Conservation (phyloP, 495 filamentous ascomycete species). For the Talaromyces trachyspermus region DNA sequence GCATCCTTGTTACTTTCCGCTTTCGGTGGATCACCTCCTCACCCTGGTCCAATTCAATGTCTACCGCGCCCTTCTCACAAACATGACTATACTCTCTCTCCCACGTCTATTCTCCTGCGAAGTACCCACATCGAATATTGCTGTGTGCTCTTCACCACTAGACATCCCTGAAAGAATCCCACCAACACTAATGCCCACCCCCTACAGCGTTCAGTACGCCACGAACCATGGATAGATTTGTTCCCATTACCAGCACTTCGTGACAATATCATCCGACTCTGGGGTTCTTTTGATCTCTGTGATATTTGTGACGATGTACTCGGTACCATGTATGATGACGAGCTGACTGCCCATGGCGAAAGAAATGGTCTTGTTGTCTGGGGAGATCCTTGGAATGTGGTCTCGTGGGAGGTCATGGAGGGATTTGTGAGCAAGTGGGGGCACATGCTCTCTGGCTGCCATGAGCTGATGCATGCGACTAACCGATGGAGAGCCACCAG, state of each 20-base stretch:
- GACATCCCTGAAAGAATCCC: conserved; percentile 6
- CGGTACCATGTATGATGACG: conserved; percentile 14
- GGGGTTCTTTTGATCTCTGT: conserved; percentile 12
- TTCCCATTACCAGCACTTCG: conserved; percentile 25
- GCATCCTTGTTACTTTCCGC: conserved; percentile 9
- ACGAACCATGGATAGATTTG: conserved; percentile 22
- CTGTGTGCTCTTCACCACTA: conserved; percentile 14
- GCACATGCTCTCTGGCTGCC: conserved; percentile 28
- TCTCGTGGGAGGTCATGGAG: conserved; percentile 36
- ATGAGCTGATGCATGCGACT: conserved; percentile 27
- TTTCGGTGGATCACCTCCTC: conserved; percentile 10
- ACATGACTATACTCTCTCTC: conserved; percentile 13
- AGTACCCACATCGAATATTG: conserved; percentile 9
- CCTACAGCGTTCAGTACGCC: conserved; percentile 8
- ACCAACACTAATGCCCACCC: conserved; percentile 6
- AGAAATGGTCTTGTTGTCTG: conserved; percentile 21
- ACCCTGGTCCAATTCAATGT: conserved; percentile 44
- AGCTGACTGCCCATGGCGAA: conserved; percentile 9
- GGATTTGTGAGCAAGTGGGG: conserved; percentile 40
- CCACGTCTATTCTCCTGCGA: conserved; percentile 11
- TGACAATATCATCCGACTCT: conserved; percentile 21
- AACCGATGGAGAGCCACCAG: conserved; percentile 33
- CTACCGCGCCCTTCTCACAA: conserved; percentile 57
- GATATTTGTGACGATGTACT: conserved; percentile 20
- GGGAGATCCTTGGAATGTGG: conserved; percentile 22